Evolutionary conservation across 352 stramenopile genomes (phyloP), one percentile per base, ranked within the genome.

Genomic region (Aphanomyces astaci): DNA sequence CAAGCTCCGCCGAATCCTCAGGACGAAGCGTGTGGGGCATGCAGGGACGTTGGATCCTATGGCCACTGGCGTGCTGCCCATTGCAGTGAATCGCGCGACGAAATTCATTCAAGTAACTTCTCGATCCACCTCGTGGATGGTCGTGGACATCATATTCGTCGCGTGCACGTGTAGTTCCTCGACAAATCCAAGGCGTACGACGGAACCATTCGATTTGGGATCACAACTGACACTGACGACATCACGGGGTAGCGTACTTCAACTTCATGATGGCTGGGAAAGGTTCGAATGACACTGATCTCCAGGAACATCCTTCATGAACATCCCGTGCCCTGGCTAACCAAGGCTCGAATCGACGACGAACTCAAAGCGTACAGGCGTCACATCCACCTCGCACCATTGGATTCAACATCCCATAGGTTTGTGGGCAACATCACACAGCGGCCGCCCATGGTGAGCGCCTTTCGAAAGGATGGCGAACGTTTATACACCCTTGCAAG

Each of bases 1-100:
- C 5, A 63, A 77, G 31, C 72, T 91, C 57, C 84, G 87, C 40
- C 85, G 83, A 52, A 72, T 91, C 48, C 84, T 94, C 52, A 77
- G 79, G 63, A 94, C 81, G 31, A 78, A 76, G 22, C 81, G 84
- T 48, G 78, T 95, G 11, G 87, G 87, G 43, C 87, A 95, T 59
- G 84, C 78, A 45, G 87, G 87, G 32, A 95, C 87, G 63, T 74
- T 95, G n/a, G 87, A 95, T 71, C 87, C 87, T 11, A 94, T 95
- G 84, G 87, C 87, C 22, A 94, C 86, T 32, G 87, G 87, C 25
- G 87, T 95, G 57, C 75, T 95, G 45, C 84, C 84, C 27, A 74
- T 94, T 74, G 87, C 86, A 25, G 70, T 95, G 28, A 86, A 86
- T 40, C 75, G 80, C 33, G 87, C 87, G 24, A 95, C 87, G 63